A percentile compares a stretch with the other conserved stretches of the same genome.
Conservation (phyloP, 1,139 yeast genomes). For the Hyphopichia buzzinii region DNA sequence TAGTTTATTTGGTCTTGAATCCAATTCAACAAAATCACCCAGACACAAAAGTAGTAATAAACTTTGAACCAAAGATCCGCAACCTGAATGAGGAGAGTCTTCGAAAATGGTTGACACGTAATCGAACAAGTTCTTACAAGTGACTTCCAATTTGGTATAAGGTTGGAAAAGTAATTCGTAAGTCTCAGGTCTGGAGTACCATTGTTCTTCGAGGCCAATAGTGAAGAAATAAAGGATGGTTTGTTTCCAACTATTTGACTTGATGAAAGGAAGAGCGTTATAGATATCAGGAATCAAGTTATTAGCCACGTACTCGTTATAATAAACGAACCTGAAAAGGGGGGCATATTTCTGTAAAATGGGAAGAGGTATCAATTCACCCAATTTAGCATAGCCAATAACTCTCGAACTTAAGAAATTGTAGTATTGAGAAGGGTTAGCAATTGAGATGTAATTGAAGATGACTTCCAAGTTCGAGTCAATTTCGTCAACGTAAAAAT, state of each 20-base stretch:
- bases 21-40: constrained; percentile 35
- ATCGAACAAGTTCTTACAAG: constrained; percentile 34
- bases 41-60: constrained; percentile 38
- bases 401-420: constrained; percentile 37
- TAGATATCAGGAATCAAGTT: constrained; percentile 40
- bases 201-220: constrained; percentile 52
- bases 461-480: constrained; percentile 46
- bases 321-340: constrained; percentile 47
- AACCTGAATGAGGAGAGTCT: constrained; percentile 23
- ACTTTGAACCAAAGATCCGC: constrained; percentile 29
- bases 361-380: constrained; percentile 44
- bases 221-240: constrained; percentile 51
- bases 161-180: constrained; percentile 30
- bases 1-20: constrained; percentile 30
- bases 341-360: constrained; percentile 45
- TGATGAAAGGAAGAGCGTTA: constrained; percentile 38
- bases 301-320: constrained; percentile 38
- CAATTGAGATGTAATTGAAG: constrained; percentile 50
- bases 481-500: constrained; percentile 25
- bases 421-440: constrained; percentile 53
- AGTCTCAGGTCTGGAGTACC: constrained; percentile 55
- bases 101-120: constrained; percentile 32
- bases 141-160: constrained; percentile 24
- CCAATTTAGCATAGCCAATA: constrained; percentile 30
- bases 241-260: constrained; percentile 54